Conservation (phyloP, 2,329 filamentous ascomycete species). For the Nothomitra cinnamomea region DNA sequence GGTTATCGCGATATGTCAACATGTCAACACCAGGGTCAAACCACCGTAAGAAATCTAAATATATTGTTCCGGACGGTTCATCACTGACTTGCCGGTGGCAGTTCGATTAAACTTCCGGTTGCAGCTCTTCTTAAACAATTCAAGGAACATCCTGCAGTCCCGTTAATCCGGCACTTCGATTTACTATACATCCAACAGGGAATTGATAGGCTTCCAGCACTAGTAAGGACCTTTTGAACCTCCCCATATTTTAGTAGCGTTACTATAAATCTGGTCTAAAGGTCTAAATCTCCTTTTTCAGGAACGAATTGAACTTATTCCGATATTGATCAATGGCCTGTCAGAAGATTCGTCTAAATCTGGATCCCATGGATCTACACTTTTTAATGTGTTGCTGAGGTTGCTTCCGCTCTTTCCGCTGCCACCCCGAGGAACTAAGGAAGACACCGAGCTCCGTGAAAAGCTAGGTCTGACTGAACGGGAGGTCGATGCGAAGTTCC, state of each 20-base stretch:
- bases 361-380: constrained; percentile 38
- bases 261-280: no score
- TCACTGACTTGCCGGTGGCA: constrained; percentile 19
- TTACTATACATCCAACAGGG: constrained; percentile 81
- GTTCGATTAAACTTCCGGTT: constrained; percentile 62
- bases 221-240: constrained; percentile 28
- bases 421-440: constrained; percentile 59
- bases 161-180: constrained; percentile 75
- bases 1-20: constrained; percentile 53
- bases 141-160: constrained; percentile 50
- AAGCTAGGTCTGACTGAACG: constrained; percentile 46
- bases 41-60: constrained; percentile 24
- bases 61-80: background rate
- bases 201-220: constrained; percentile 38
- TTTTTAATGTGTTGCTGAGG: constrained; percentile 72
- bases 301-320: constrained; percentile 57
- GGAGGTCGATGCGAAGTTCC: constrained; percentile 49
- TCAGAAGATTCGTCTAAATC: constrained; percentile 38
- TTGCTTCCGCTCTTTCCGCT: constrained; percentile 54
- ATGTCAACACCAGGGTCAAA: constrained; percentile 49
- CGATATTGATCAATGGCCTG: constrained; percentile 51
- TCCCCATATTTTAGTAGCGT: no score
- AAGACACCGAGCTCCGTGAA: constrained; percentile 52
- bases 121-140: constrained; percentile 76
- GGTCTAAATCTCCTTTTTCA: constrained; percentile 18